A percentile compares a stretch with the other conserved stretches of the same genome.
These are phyloP conservation scores for Colletotrichum tabaci DNA, from an alignment of 2,329 filamentous ascomycete genomes.

Conservation along the genomic window DNA sequence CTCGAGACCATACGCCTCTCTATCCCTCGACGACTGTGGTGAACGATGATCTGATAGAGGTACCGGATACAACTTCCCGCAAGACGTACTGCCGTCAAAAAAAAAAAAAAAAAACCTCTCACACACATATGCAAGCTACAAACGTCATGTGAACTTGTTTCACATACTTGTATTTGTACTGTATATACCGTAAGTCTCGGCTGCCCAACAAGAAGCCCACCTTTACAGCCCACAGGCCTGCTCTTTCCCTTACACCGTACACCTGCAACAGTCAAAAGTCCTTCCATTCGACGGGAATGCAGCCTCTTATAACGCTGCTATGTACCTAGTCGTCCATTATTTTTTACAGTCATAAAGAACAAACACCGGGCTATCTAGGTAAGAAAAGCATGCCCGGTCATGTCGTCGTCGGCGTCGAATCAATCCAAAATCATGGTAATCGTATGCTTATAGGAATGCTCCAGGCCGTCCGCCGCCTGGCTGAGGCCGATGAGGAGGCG, in stretches of 20 bases:
- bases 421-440: conserved; percentile 41
- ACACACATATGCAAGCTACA: not conserved
- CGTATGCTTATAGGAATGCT: conserved; percentile 35
- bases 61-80: not conserved
- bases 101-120: too few species aligned
- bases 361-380: conserved; percentile 19
- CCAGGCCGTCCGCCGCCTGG: conserved; percentile 30
- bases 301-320: conserved; percentile 10
- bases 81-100: not conserved
- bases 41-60: not conserved
- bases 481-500: conserved; percentile 35
- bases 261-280: conserved; percentile 20
- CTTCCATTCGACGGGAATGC: conserved; percentile 6
- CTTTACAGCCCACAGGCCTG: conserved; percentile 21
- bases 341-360: conserved; percentile 37
- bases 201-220: conserved; percentile 21
- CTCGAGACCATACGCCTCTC: not conserved
- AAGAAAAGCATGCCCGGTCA: conserved; percentile 15
- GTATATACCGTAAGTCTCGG: conserved; percentile 13
- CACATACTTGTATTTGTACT: conserved; percentile 34
- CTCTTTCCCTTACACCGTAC: conserved; percentile 28
- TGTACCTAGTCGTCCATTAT: conserved; percentile 39
- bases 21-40: not conserved
- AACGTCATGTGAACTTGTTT: not conserved
- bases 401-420: conserved; percentile 35